A percentile compares a stretch with the other conserved stretches of the same genome.
Evolutionary conservation across 2,329 filamentous ascomycete genomes (phyloP).

Genomic region (Periconia macrospinosa): DNA sequence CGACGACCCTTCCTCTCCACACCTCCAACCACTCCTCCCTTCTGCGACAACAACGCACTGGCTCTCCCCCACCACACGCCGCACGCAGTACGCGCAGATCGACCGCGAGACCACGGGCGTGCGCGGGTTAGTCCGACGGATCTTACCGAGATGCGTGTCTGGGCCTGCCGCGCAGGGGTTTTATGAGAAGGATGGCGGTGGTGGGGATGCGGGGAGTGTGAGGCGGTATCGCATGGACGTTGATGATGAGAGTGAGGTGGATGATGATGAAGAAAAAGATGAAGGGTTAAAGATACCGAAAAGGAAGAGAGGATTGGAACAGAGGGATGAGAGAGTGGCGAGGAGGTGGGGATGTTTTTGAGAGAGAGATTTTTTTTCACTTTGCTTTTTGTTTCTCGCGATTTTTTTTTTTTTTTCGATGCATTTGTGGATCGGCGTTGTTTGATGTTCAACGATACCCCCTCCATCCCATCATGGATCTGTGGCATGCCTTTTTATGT

Average conservation of each 20-base stretch:
- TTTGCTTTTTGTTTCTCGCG: no score
- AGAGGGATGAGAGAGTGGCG: conserved; percentile 1
- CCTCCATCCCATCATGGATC: no score
- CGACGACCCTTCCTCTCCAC: conserved; percentile 6
- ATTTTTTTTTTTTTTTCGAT: no score
- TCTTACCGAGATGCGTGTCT: conserved; percentile 39
- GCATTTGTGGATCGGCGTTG: no score
- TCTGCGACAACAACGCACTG: conserved; percentile 41
- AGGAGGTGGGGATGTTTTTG: conserved; percentile 32
- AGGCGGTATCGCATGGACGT: conserved; percentile 41
- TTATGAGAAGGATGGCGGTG: conserved; percentile 38
- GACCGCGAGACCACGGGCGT: conserved; percentile 42
- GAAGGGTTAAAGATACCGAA: conserved; percentile 14
- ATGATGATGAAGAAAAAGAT: conserved; percentile 18
- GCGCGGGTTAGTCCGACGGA: conserved; percentile 32
- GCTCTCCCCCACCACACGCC: conserved; percentile 39
- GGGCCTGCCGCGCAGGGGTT: conserved; percentile 32
- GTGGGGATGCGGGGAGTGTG: conserved; percentile 37
- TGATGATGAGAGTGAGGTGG: conserved; percentile 21
- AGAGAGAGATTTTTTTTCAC: neutral
- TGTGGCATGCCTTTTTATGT: no score
- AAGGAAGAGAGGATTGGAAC: conserved; percentile 13
- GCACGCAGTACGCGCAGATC: conserved; percentile 41
- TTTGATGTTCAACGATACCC: no score
- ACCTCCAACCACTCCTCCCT: conserved; percentile 3